Base-by-base conservation (phyloP, 208 protist species). In the Crithidia expoeki region DNA sequence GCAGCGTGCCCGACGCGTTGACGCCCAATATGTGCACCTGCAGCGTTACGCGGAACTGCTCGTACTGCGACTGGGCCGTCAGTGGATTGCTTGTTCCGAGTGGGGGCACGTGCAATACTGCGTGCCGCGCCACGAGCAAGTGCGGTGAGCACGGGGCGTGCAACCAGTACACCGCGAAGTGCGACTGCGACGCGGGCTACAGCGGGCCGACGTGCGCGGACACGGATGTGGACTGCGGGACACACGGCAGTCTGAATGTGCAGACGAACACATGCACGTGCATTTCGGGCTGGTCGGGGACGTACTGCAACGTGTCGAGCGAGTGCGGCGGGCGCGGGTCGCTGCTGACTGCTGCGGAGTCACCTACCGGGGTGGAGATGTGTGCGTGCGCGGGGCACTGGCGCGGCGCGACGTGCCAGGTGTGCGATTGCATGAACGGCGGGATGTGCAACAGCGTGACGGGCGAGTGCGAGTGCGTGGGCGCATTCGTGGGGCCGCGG, bases 381-480 rank as follows among this genome's bases (percentile, higher is more conserved):
- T 88, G 82, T 61, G 76, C 33, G 38, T 88, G 82, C 65, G 30
- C 57, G 25, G 82, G 82, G 9, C 74, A 88, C 72, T 88, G 78
- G 79, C 71, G 74, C 38, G 82, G 82, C 36, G 32, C 50, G 32
- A 74, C 52, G 23, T 88, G 79, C 59, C 62, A 84, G 62, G 64
- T 84, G 55, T 88, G 83, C 65, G 83, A 81, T 61, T 88, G 83
- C 68, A 30, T 51, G 51, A 84, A 84, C 68, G 79, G 79, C 38
- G 83, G 83, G 44, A 84, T 81, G 73, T 84, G 83, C 56, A 53
- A 71, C 64, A 27, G 27, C 25, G 47, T 57, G 27, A 78, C 49
- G n/a, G 79, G 79, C 50, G 32, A 55, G 68, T 88, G 83, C 60
- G 38, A 49, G 49, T 88, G 83, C 65, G 52, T 65, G 6, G 83